These are phyloP conservation scores for Kandelia obovata DNA, from an alignment of 345 rosid genomes.

Conservation along the genomic window DNA sequence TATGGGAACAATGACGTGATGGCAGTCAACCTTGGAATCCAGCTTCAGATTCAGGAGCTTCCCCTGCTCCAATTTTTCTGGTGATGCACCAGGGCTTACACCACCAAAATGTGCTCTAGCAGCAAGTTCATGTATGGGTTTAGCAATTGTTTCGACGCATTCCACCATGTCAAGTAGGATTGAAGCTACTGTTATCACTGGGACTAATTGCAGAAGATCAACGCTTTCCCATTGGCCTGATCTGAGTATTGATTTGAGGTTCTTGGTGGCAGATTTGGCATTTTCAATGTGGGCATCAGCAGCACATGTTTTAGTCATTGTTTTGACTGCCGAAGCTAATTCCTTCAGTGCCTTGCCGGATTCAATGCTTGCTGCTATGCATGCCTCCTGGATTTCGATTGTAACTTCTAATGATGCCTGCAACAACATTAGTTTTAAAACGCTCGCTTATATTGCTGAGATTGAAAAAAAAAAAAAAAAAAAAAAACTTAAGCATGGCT, in stretches of 20 bases:
- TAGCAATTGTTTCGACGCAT: slow-evolving; percentile 47
- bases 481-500: too few species aligned
- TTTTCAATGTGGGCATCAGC: slow-evolving; percentile 33
- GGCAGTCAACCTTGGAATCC: background rate
- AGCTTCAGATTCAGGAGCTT: slow-evolving; percentile 10
- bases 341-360: slow-evolving; percentile 54
- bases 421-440: background rate
- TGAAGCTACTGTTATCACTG: slow-evolving; percentile 48
- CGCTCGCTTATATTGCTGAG: too few species aligned
- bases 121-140: slow-evolving; percentile 52
- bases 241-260: slow-evolving; percentile 42
- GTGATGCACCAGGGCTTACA: slow-evolving; percentile 20
- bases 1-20: slow-evolving; percentile 12
- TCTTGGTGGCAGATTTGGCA: slow-evolving; percentile 34
- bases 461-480: too few species aligned
- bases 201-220: slow-evolving; percentile 36
- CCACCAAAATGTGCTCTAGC: slow-evolving; percentile 42
- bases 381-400: slow-evolving; percentile 34
- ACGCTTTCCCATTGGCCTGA: slow-evolving; percentile 41
- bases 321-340: slow-evolving; percentile 42
- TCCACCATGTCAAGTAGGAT: slow-evolving; percentile 49
- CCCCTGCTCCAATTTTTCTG: slow-evolving; percentile 27
- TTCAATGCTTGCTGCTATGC: slow-evolving; percentile 47
- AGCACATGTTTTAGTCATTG: slow-evolving; percentile 39
- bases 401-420: slow-evolving; percentile 44